These are phyloP conservation scores for Goffeauzyma gilvescens DNA, from an alignment of 768 basidiomycete species.

Conservation along the genomic window DNA sequence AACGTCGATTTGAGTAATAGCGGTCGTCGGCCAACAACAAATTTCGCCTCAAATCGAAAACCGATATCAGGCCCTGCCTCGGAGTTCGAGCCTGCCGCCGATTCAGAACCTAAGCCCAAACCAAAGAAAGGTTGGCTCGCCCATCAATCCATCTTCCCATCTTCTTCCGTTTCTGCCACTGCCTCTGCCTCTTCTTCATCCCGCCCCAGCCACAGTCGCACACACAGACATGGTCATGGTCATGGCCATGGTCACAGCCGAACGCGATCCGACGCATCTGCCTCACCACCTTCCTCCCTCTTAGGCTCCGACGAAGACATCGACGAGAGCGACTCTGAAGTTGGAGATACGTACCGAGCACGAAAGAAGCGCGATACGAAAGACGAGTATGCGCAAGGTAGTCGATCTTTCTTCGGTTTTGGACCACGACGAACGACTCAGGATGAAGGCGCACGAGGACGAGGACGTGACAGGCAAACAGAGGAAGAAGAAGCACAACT, in stretches of 20 bases:
- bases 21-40: too few relatives aligned
- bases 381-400: constrained; percentile 10
- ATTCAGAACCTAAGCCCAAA: constrained; percentile 13
- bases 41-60: too few relatives aligned
- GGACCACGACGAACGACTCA: constrained; percentile 6
- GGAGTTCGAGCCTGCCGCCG: too few relatives aligned
- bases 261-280: neutral
- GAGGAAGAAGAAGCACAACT: too few relatives aligned
- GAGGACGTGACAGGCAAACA: too few relatives aligned
- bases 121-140: constrained; percentile 29
- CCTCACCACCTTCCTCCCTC: neutral
- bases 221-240: constrained; percentile 16
- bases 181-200: constrained; percentile 15
- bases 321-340: neutral
- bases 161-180: too few relatives aligned
- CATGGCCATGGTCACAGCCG: neutral
- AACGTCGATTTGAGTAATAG: too few relatives aligned
- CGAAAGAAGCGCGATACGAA: constrained; percentile 7
- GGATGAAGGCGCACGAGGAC: too few relatives aligned
- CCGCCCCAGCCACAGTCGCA: constrained; percentile 15
- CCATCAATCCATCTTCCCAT: constrained; percentile 29
- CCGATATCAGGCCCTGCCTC: too few relatives aligned
- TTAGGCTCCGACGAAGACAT: constrained; percentile 8
- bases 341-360: neutral
- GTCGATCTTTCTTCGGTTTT: constrained; percentile 10